Conservation (phyloP, 2,329 filamentous ascomycete genomes). For the Colletotrichum sp. region DNA sequence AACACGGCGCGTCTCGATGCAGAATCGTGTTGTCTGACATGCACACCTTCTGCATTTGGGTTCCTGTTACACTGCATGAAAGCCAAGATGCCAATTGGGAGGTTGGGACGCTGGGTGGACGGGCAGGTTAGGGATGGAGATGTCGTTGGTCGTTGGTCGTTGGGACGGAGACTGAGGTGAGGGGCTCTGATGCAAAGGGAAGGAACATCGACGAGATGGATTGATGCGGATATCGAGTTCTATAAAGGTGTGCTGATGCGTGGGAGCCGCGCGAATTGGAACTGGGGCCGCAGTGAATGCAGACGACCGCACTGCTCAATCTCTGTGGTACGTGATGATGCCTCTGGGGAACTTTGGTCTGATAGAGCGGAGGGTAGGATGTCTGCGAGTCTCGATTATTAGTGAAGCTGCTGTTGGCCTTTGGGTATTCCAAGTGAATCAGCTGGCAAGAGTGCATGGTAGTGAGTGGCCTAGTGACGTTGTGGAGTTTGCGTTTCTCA, state of each 20-base stretch:
- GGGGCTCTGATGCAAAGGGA: not conserved
- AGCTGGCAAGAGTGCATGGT: not conserved
- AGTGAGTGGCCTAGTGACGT: not conserved
- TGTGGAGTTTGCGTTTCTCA: rapidly evolving
- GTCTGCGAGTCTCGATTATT: too few relatives aligned
- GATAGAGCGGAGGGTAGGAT: not conserved
- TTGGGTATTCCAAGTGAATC: not conserved
- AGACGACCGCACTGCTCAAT: not conserved
- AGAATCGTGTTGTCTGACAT: not conserved
- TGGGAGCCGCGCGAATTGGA: not conserved
- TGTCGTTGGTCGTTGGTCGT: not conserved
- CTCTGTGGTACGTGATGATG: not conserved
- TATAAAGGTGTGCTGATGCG: not conserved
- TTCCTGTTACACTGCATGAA: not conserved
- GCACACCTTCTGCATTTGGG: not conserved
- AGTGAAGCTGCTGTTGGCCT: not conserved
- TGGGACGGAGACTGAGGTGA: not conserved
- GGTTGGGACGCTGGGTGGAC: not conserved
- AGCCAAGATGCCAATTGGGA: not conserved
- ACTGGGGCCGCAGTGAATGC: not conserved
- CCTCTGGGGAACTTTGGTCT: not conserved
- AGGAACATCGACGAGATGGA: not conserved
- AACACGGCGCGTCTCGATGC: not conserved
- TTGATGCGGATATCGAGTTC: not conserved
- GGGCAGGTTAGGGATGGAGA: not conserved